A percentile compares a stretch with the other conserved stretches of the same genome.
Conservation (phyloP, 495 filamentous ascomycete genomes). For the Podospora sp. region DNA sequence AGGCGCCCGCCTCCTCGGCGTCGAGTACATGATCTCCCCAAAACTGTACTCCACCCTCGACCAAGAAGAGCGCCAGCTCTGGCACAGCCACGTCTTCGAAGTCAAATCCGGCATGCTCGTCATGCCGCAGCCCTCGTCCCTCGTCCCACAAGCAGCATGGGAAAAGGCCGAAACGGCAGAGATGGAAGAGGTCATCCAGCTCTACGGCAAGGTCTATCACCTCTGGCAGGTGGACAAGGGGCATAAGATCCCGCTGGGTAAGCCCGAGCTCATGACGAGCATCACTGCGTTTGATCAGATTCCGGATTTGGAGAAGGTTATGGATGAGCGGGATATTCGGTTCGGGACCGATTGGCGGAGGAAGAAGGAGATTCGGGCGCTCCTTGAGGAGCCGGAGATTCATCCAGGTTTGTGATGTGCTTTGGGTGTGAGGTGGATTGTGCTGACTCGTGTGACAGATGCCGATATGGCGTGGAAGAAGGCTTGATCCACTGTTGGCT, state of each 20-base stretch:
- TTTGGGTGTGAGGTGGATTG: too few species aligned
- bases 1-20: conserved; percentile 74
- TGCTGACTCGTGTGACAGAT: conserved; percentile 5
- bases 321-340: conserved; percentile 66
- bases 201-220: conserved; percentile 92
- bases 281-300: conserved; percentile 62
- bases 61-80: conserved; percentile 67
- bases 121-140: conserved; percentile 67
- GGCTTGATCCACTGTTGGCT: neutral
- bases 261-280: conserved; percentile 78
- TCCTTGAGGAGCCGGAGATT: conserved; percentile 60
- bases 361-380: conserved; percentile 66
- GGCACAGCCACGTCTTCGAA: conserved; percentile 85
- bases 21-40: conserved; percentile 91
- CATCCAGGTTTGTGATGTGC: conserved; percentile 50
- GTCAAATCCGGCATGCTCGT: conserved; percentile 85
- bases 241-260: conserved; percentile 71
- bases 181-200: conserved; percentile 69
- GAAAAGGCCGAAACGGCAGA: conserved; percentile 75
- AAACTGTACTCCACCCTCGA: conserved; percentile 67
- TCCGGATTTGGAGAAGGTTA: conserved; percentile 58
- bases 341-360: conserved; percentile 62
- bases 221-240: conserved; percentile 88
- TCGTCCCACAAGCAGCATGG: conserved; percentile 62
- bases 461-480: conserved; percentile 14